phyloP scores from a whole-genome alignment of 805 yeast genomes.

The Metschnikowia hibisci region DNA sequence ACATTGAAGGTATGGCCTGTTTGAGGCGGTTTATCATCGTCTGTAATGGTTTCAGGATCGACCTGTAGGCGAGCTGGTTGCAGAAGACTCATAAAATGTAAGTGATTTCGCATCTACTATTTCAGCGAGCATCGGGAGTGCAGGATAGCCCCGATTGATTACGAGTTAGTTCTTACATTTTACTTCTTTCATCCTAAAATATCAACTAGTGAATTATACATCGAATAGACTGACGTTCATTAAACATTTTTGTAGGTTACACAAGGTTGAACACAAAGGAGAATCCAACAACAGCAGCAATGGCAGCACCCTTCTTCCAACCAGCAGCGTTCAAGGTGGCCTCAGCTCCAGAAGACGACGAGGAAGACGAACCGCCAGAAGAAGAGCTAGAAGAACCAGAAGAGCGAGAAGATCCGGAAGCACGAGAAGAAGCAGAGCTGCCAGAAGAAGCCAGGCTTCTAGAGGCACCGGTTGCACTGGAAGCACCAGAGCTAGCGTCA shows the following conservation, averaged over 20 bases:
- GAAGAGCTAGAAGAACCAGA: constrained; percentile 9
- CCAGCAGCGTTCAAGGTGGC: constrained; percentile 20
- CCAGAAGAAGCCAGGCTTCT: constrained; percentile 2
- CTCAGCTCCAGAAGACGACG: constrained; percentile 18
- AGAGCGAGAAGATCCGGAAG: too few species aligned
- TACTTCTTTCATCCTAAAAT: too few species aligned
- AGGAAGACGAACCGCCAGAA: constrained; percentile 7
- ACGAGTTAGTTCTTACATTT: too few species aligned
- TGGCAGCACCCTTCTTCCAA: constrained; percentile 37
- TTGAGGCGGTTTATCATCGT: constrained; percentile 68
- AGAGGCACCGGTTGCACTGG: constrained; percentile 14
- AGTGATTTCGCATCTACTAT: neutral
- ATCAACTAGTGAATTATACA: too few species aligned
- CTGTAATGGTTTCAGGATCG: constrained; percentile 52
- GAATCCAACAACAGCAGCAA: constrained; percentile 35
- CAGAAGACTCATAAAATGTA: constrained; percentile 1
- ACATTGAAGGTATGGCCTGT: constrained; percentile 77
- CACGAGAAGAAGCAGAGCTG: constrained; percentile 5
- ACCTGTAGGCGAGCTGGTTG: constrained; percentile 73
- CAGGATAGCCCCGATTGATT: neutral
- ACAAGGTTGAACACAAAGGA: constrained; percentile 28
- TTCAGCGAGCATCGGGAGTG: constrained; percentile 2
- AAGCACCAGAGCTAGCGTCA: neutral
- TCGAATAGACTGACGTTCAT: too few species aligned
- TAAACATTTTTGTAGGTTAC: neutral